phyloP scores from a whole-genome alignment of 148 eudicot species.

The Simmondsia chinensis region DNA sequence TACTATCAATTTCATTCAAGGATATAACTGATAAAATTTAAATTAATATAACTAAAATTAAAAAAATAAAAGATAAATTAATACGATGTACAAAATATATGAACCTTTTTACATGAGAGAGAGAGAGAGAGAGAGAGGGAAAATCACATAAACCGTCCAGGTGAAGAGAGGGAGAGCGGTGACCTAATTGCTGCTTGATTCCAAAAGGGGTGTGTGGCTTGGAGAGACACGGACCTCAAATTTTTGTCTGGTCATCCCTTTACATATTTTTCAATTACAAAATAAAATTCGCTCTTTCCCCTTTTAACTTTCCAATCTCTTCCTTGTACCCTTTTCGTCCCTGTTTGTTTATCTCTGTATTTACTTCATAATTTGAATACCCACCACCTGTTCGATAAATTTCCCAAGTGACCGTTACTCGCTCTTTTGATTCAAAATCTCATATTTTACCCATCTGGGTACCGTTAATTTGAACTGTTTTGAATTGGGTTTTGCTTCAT shows the following conservation, averaged over 20 bases:
- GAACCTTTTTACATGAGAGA: too few relatives aligned
- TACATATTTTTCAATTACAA: slow-evolving; percentile 8
- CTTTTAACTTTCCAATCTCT: slow-evolving; percentile 1
- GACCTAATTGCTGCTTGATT: neutral
- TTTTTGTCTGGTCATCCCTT: slow-evolving; percentile 33
- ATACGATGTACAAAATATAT: too few relatives aligned
- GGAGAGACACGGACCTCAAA: slow-evolving; percentile 45
- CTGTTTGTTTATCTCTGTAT: slow-evolving; percentile 13
- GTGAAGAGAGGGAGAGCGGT: slow-evolving; percentile 12
- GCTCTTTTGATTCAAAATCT: neutral
- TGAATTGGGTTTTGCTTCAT: slow-evolving; percentile 7
- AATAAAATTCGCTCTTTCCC: slow-evolving; percentile 1
- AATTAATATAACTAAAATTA: too few relatives aligned
- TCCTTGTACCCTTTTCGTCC: slow-evolving; percentile 16
- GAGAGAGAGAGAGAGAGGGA: too few relatives aligned
- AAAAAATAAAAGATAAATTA: too few relatives aligned
- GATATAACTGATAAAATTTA: too few relatives aligned
- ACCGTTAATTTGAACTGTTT: slow-evolving; percentile 7
- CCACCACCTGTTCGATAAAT: slow-evolving; percentile 19
- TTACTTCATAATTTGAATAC: slow-evolving; percentile 1
- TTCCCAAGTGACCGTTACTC: slow-evolving; percentile 16
- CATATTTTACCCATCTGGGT: slow-evolving; percentile 12
- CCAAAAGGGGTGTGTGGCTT: neutral
- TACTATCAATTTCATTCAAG: too few relatives aligned
- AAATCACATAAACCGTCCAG: slow-evolving; percentile 26